These are phyloP conservation scores for Beta vulgaris DNA, from an alignment of 148 eudicot genomes.

Conservation along the genomic window DNA sequence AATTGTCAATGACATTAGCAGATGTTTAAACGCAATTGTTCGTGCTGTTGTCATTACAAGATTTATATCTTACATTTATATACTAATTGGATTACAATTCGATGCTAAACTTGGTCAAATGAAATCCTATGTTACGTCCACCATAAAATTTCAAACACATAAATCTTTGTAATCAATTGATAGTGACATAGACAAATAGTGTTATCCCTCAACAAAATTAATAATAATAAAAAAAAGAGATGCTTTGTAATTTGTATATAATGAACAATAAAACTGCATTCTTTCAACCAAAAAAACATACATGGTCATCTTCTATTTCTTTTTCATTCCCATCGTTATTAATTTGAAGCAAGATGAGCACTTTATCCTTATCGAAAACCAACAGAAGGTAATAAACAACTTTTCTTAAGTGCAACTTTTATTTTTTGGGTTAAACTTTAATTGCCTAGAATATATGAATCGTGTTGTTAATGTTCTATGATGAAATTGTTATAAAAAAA, in stretches of 20 bases:
- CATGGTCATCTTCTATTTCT: background rate
- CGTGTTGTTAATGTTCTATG: too few species aligned
- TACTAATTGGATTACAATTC: background rate
- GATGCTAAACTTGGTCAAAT: background rate
- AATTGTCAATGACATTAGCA: too few species aligned
- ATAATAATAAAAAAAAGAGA: too few species aligned
- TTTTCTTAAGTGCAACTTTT: too few species aligned
- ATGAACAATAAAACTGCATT: background rate
- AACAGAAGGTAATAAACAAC: conserved; percentile 5
- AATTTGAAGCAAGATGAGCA: background rate
- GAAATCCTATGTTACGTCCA: background rate
- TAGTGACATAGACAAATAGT: too few species aligned
- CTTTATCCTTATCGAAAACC: background rate
- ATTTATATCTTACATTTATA: background rate
- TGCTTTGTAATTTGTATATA: conserved; percentile 10
- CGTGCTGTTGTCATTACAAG: background rate
- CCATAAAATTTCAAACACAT: too few species aligned
- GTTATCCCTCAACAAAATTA: too few species aligned
- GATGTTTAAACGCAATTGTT: background rate
- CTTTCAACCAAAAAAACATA: background rate
- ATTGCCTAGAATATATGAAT: too few species aligned
- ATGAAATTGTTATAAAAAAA: too few species aligned
- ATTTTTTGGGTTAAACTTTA: too few species aligned
- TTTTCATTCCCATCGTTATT: background rate
- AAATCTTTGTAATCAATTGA: background rate